These are phyloP conservation scores for Pichia paraexigua DNA, from an alignment of 805 yeast species.

Conservation along the genomic window DNA sequence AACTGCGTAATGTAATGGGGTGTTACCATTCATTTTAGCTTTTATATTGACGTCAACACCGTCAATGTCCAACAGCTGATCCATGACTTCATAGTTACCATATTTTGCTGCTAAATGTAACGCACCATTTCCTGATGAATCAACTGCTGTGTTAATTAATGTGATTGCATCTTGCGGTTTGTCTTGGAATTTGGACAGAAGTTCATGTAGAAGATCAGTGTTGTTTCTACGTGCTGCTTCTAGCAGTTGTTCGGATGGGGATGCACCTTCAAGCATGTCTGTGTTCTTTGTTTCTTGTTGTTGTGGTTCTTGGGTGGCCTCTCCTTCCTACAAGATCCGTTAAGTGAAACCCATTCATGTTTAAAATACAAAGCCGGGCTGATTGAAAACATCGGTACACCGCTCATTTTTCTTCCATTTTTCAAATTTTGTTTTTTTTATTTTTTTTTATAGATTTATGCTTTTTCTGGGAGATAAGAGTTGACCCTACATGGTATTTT, in stretches of 20 bases:
- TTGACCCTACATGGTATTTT: too few relatives aligned
- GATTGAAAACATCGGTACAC: not conserved
- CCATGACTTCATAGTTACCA: slow-evolving; percentile 85
- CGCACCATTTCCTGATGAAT: slow-evolving; percentile 73
- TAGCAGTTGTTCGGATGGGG: slow-evolving; percentile 66
- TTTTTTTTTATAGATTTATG: too few relatives aligned
- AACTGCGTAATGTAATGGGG: slow-evolving; percentile 86
- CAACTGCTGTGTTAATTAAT: slow-evolving; percentile 61
- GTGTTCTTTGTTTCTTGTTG: not conserved
- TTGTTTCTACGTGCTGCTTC: slow-evolving; percentile 89
- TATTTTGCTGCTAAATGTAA: slow-evolving; percentile 73
- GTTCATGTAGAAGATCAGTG: slow-evolving; percentile 56
- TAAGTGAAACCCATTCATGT: not conserved
- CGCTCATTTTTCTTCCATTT: not conserved
- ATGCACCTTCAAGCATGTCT: slow-evolving; percentile 35
- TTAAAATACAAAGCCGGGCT: not conserved
- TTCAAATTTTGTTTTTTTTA: too few relatives aligned
- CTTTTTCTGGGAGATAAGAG: too few relatives aligned
- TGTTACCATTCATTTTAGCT: slow-evolving; percentile 65
- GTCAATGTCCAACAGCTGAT: slow-evolving; percentile 71
- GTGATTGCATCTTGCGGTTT: slow-evolving; percentile 33
- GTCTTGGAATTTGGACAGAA: slow-evolving; percentile 31
- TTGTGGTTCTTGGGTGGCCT: not conserved
- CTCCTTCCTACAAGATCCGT: not conserved
- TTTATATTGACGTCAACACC: slow-evolving; percentile 86